Base-by-base conservation (phyloP, 2,329 filamentous ascomycete genomes). In the Aspergillus sp. region DNA sequence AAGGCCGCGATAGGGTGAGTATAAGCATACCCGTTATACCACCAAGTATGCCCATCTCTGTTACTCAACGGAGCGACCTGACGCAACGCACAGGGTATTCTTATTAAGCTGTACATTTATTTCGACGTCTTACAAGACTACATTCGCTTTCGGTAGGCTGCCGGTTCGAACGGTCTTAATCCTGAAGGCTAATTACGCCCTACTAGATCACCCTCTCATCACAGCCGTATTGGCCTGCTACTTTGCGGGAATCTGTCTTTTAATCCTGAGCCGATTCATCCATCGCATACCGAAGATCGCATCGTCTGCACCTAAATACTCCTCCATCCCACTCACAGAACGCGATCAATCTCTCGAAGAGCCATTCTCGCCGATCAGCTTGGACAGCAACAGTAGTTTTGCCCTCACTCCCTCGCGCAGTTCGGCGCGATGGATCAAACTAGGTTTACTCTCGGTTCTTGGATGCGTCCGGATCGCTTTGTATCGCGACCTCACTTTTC, bases 191-290 rank as follows among this genome's bases (percentile, higher is more conserved):
- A 53, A 59, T 15, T 36, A 51, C 69, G 55, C 28, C 19, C 47
- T 48, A 49, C 30, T 59, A 81, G 82, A 82, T 64, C 79, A 78
- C 52, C 81, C 82, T 4, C 64, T 81, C 13, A 79, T 80, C 64
- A 76, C 80, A 6, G 69, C 74, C 17, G 71, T 79, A 39, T 64
- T 80, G 4, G 67, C 76, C 21, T 79, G 82, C 41, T 73, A 77
- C 43, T 68, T 78, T 23, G 70, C 77, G 9, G 80, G 79, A 8
- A 63, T 71, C 21, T 72, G 69, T 41, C 69, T 82, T 30, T 61
- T 81, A 10, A 67, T 71, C 39, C 63, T 75, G 48, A 77, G 74
- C 64, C 73, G 72, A 57, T 74, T 77, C 32, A 60, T 73, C 36
- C 66, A 67, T 60, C 62, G 49, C 41, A 63, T 70, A 55, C 71